Evolutionary conservation across 108 stramenopile species (phyloP).

Genomic region (Cyclostephanos invisitatus): DNA sequence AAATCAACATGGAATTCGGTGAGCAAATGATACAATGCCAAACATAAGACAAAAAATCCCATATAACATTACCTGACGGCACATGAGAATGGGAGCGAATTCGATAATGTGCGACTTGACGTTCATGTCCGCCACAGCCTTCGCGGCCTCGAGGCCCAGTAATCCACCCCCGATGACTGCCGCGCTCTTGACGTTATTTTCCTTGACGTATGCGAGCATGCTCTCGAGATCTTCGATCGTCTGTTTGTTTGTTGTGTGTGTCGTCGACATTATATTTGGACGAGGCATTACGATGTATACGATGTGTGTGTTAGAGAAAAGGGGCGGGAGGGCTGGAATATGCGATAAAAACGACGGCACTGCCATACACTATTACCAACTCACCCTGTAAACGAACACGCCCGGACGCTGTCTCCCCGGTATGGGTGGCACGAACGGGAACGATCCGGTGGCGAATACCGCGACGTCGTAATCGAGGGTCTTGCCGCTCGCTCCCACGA

Average conservation of each 20-base stretch:
- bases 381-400: slow-evolving; percentile 91
- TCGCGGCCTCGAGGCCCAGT: slow-evolving; percentile 85
- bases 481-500: slow-evolving; percentile 79
- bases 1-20: background rate
- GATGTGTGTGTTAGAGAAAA: background rate
- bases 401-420: slow-evolving; percentile 89
- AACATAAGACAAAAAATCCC: background rate
- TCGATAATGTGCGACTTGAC: slow-evolving; percentile 89
- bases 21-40: background rate
- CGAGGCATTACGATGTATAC: background rate
- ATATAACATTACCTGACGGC: slow-evolving; percentile 68
- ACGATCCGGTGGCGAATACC: slow-evolving; percentile 93
- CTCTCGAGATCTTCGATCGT: slow-evolving; percentile 93
- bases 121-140: slow-evolving; percentile 93
- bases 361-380: background rate
- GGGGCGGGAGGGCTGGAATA: background rate
- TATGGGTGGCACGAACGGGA: slow-evolving; percentile 93
- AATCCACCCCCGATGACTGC: slow-evolving; percentile 95
- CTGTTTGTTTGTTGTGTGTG: too few relatives aligned
- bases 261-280: too few relatives aligned
- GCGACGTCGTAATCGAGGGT: slow-evolving; percentile 82
- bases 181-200: slow-evolving; percentile 81
- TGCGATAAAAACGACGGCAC: too few relatives aligned
- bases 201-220: slow-evolving; percentile 87
- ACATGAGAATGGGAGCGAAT: slow-evolving; percentile 93